Evolutionary conservation across 176 grass and related monocot species (phyloP).

Genomic region (Oryza coarctata): DNA sequence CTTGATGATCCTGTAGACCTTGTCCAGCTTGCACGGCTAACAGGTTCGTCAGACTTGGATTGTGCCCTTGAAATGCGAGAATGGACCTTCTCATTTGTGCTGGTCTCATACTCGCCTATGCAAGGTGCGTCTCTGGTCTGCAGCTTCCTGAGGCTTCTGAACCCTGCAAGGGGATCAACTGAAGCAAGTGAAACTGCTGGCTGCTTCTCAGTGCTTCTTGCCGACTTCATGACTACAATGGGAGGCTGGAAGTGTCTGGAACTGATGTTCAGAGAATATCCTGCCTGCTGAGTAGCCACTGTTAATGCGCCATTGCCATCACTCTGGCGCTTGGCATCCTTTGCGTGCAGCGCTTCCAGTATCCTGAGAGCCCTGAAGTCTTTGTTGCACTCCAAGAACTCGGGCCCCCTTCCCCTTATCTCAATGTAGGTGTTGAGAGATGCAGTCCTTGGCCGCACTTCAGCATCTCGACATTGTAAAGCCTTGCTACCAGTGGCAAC

Average conservation of each 20-base stretch:
- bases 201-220: constrained; percentile 45
- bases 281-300: constrained; percentile 17
- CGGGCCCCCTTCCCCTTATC: constrained; percentile 55
- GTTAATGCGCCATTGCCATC: constrained; percentile 7
- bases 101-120: constrained; percentile 17
- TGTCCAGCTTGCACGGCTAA: constrained; percentile 43
- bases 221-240: constrained; percentile 84
- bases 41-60: constrained; percentile 36
- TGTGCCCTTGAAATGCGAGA: constrained; percentile 35
- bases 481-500: constrained; percentile 31
- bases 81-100: constrained; percentile 36
- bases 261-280: constrained; percentile 18
- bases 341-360: constrained; percentile 50
- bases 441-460: constrained; percentile 38
- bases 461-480: constrained; percentile 45
- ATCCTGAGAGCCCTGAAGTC: constrained; percentile 72
- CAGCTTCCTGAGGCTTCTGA: constrained; percentile 52
- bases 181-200: constrained; percentile 43
- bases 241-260: constrained; percentile 64
- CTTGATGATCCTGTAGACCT: constrained; percentile 53
- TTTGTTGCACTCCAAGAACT: constrained; percentile 62
- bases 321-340: constrained; percentile 44
- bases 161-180: constrained; percentile 46
- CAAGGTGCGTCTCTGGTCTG: constrained; percentile 30
- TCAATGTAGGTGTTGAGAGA: constrained; percentile 56